A percentile compares a stretch with the other conserved stretches of the same genome.
Conservation (phyloP, 139 green algal genomes). For the Chlorella sp. region DNA sequence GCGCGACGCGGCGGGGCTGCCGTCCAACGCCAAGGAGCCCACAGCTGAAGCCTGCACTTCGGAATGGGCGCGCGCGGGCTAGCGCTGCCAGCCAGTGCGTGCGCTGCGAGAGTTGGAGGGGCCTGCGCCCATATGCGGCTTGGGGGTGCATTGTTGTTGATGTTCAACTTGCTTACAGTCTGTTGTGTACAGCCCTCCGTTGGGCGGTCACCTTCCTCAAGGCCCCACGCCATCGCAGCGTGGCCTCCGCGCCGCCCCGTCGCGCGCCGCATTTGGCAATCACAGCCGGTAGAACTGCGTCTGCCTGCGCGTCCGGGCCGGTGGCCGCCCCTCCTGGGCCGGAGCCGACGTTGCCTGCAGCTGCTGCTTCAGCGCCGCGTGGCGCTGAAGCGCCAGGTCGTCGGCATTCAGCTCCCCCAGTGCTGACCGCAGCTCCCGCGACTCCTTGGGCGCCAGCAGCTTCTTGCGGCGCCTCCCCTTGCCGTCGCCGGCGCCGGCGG, state of each 20-base stretch:
- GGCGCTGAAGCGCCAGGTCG: not conserved
- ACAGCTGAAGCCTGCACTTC: too few relatives aligned
- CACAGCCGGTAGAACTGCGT: conserved; percentile 26
- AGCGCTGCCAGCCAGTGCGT: too few relatives aligned
- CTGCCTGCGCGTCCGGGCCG: conserved; percentile 12
- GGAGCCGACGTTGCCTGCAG: not conserved
- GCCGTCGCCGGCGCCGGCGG: not conserved
- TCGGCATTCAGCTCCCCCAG: conserved; percentile 21
- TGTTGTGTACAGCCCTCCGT: too few relatives aligned
- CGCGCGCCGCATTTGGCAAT: too few relatives aligned
- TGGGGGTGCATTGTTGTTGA: too few relatives aligned
- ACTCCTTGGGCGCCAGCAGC: conserved; percentile 21
- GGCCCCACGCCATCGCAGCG: too few relatives aligned
- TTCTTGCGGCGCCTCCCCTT: not conserved
- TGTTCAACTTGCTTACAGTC: too few relatives aligned
- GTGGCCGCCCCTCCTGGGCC: not conserved
- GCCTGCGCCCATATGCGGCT: too few relatives aligned
- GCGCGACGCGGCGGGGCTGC: conserved; percentile 23
- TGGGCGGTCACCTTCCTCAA: too few relatives aligned
- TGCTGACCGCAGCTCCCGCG: conserved; percentile 9
- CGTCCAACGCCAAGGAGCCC: conserved; percentile 14
- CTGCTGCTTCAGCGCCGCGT: not conserved
- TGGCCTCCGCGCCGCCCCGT: too few relatives aligned
- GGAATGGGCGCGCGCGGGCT: too few relatives aligned
- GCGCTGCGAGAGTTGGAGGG: too few relatives aligned